Evolutionary conservation across 2,329 filamentous ascomycete species (phyloP), one percentile per base, ranked within the genome.

Genomic region (Colletotrichum lindemuthianum): DNA sequence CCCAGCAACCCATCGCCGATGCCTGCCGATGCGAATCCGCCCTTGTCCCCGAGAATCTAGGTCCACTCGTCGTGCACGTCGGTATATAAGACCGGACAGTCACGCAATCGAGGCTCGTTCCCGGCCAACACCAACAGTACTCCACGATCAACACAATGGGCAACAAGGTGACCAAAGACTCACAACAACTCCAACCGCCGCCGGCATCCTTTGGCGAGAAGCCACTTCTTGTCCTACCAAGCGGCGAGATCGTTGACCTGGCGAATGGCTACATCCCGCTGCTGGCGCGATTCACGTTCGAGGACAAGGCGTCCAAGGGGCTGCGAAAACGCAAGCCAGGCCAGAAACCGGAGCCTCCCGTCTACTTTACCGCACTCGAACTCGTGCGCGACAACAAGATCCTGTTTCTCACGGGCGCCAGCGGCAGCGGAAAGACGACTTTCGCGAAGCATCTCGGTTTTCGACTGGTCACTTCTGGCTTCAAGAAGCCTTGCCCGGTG

Each of bases 291-390:
- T 63, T 51, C 11, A 63, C 59, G 1, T 40, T 24, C 13, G 59
- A 63, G 33, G 59, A 63, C 53, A 63, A 58, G 11, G 53, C 59
- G 2, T 53, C 59, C 33, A 51, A 63, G 12, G 59, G 59, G 11
- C 7, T 63, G 0, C 59, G 53, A 8, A 63, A 58, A 13, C 47
- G 53, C 10, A 58, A 11, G 12, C 33, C 3, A 5, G 40, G 45
- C 0, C 39, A 58, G 3, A n/a, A 63, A 9, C 47, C 39, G 6
- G 53, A 63, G 40, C 36, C 33, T 6, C 47, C 53, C 1, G 13
- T 63, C 8, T 47, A 63, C 39, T 63, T 58, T 8, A 44, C 53
- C 6, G 40, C 40, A 0, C 10, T 63, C 7, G 59, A 63, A n/a
- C 34, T 63, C 2, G 47, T 63, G 10, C 33, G 53, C 40, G 59